Evolutionary conservation across 345 rosid species (phyloP).

Genomic region (Hevea brasiliensis): DNA sequence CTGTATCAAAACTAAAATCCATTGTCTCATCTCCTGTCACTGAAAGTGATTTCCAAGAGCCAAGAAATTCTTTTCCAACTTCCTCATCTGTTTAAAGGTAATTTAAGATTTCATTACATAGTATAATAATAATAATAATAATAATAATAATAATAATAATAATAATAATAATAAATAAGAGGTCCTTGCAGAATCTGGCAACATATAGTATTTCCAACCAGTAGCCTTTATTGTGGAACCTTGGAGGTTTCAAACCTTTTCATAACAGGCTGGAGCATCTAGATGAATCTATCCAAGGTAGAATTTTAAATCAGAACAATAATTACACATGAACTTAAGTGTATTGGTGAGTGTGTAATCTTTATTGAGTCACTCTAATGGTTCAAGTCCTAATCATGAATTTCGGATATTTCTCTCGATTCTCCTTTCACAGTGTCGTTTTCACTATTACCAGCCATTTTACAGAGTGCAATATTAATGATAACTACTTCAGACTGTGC

Average conservation of each 20-base stretch:
- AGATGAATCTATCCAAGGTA: background rate
- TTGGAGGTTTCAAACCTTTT: too few species aligned
- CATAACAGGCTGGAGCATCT: background rate
- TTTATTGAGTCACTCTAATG: background rate
- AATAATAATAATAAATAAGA: background rate
- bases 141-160: background rate
- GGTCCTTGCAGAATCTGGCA: background rate
- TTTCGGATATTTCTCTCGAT: background rate
- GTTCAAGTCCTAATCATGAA: background rate
- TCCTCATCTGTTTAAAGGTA: constrained; percentile 51
- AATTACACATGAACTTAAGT: background rate
- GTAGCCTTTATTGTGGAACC: too few species aligned
- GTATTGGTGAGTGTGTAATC: background rate
- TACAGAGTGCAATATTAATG: background rate
- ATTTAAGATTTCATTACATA: background rate
- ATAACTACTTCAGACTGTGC: background rate
- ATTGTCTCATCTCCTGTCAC: constrained; percentile 54
- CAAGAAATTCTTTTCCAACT: constrained; percentile 67
- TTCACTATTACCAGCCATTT: background rate
- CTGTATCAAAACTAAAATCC: constrained; percentile 64
- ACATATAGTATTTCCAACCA: too few species aligned
- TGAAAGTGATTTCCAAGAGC: constrained; percentile 71
- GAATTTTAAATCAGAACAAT: background rate
- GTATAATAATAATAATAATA: background rate
- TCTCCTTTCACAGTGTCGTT: background rate